Evolutionary conservation across 2,329 filamentous ascomycete species (phyloP).

Genomic region (Aspergillus novofumigatus): DNA sequence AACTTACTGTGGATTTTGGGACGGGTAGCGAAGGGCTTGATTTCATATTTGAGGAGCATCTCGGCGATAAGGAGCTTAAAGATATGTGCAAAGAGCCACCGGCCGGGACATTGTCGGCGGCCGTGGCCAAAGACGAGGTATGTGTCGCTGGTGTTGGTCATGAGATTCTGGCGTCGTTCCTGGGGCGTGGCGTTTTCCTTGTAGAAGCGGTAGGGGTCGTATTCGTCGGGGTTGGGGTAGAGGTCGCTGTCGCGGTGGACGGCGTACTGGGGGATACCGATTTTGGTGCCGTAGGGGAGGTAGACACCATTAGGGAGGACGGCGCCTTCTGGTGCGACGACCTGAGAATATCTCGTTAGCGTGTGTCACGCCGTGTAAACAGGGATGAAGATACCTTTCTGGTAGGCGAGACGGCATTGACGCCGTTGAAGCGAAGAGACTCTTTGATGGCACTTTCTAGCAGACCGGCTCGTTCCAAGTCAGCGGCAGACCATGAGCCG

Average conservation of each 20-base stretch:
- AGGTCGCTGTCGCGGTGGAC: conserved; percentile 12
- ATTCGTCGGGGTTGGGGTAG: conserved; percentile 8
- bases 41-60: conserved; percentile 13
- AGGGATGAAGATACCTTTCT: not conserved
- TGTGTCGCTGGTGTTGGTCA: conserved; percentile 10
- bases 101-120: conserved; percentile 12
- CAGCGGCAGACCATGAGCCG: conserved; percentile 7
- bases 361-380: not conserved
- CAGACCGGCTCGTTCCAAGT: conserved; percentile 3
- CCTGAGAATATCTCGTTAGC: not conserved
- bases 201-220: conserved; percentile 12
- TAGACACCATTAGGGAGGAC: conserved; percentile 6
- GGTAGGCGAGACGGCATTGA: conserved; percentile 12
- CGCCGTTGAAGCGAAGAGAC: conserved; percentile 11
- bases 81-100: conserved; percentile 11
- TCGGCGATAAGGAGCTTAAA: conserved; percentile 10
- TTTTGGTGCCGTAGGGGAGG: conserved; percentile 11
- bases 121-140: conserved; percentile 14
- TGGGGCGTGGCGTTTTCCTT: not conserved
- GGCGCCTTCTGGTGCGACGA: conserved; percentile 7
- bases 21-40: conserved; percentile 6
- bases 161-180: conserved; percentile 2
- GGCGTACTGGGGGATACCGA: conserved; percentile 13
- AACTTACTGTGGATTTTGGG: conserved; percentile 9
- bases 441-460: conserved; percentile 13